Percentiles rank a stretch among this genome's conserved stretches.
Evolutionary conservation across 768 basidiomycete genomes (phyloP).

Genomic region (Lactifluus piperatus): DNA sequence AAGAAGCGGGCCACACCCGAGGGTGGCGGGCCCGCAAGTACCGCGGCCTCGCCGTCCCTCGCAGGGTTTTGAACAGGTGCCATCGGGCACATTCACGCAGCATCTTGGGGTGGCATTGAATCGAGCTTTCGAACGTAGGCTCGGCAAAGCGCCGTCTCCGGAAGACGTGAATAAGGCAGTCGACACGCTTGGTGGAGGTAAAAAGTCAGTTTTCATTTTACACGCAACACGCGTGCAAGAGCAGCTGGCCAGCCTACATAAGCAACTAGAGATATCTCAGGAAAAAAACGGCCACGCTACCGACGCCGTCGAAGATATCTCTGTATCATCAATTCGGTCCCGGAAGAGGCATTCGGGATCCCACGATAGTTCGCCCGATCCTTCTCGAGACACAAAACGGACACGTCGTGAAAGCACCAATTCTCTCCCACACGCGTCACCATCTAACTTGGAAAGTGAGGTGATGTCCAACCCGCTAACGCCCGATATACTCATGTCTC

Average conservation of each 20-base stretch:
- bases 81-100: neutral
- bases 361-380: neutral
- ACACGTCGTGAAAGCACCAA: neutral
- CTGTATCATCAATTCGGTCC: neutral
- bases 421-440: neutral
- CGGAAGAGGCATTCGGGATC: neutral
- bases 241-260: slow-evolving; percentile 1
- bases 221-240: slow-evolving; percentile 4
- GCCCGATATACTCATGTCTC: neutral
- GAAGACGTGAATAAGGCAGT: neutral
- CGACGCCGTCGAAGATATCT: neutral
- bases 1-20: neutral
- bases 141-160: neutral
- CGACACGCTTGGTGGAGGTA: neutral
- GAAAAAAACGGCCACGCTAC: neutral
- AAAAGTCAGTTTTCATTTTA: neutral
- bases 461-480: neutral
- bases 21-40: neutral
- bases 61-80: neutral
- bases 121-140: slow-evolving; percentile 7
- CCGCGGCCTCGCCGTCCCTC: neutral
- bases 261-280: neutral
- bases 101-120: neutral
- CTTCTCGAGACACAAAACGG: neutral
- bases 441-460: neutral